phyloP scores from a whole-genome alignment of 345 rosid species.

The Eutrema japonicum region DNA sequence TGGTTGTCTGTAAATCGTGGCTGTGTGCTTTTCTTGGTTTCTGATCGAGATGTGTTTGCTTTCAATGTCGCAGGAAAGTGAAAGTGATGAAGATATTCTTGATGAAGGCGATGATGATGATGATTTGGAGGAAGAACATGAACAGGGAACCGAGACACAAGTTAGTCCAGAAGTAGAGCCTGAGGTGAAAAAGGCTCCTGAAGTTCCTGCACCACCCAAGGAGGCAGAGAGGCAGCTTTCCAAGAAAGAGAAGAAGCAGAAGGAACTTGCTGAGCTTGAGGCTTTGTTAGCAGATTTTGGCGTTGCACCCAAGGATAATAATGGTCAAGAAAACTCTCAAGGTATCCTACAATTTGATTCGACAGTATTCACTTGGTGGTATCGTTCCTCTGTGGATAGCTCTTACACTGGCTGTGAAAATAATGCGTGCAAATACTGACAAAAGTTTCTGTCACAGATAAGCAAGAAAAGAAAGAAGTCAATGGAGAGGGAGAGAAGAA shows the following conservation, averaged over 20 bases:
- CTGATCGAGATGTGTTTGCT: not conserved
- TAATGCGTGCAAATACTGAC: conserved; percentile 12
- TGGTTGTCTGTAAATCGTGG: not conserved
- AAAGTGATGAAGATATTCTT: conserved; percentile 79
- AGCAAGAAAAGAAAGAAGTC: conserved; percentile 53
- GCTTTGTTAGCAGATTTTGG: conserved; percentile 84
- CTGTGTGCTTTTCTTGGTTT: not conserved
- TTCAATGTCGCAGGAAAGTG: conserved; percentile 60
- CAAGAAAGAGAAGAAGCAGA: conserved; percentile 83
- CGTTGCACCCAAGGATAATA: conserved; percentile 51
- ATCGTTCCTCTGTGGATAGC: not conserved
- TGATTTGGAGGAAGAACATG: conserved; percentile 77
- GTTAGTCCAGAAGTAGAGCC: conserved; percentile 52
- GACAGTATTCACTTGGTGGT: not conserved
- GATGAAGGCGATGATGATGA: conserved; percentile 81
- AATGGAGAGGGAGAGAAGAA: conserved; percentile 47
- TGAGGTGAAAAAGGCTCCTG: conserved; percentile 50
- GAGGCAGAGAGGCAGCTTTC: conserved; percentile 90
- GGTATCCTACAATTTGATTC: conserved; percentile 43
- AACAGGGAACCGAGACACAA: conserved; percentile 56
- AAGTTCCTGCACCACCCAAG: conserved; percentile 56
- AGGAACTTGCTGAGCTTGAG: conserved; percentile 89
- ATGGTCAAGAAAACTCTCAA: conserved; percentile 51
- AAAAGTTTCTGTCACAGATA: conserved; percentile 32
- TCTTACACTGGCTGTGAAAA: not conserved